Conservation (phyloP, 176 grass and related monocot genomes). For the Aegilops tauschii region DNA sequence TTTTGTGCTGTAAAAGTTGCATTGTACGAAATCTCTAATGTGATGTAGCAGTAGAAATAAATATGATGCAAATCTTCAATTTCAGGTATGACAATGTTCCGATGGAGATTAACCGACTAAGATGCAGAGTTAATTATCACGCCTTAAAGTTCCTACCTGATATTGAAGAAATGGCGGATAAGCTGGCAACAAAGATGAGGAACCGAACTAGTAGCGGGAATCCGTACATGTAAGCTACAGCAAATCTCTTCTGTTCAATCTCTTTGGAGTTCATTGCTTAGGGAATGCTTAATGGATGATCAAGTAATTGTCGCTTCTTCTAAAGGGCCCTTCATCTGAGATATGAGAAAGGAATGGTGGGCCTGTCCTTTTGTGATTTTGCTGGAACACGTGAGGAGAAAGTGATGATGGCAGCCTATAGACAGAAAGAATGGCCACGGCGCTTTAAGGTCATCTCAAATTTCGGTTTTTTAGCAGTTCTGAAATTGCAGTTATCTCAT, state of each 20-base stretch:
- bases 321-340: slow-evolving; percentile 82
- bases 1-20: not conserved
- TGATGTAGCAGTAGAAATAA: not conserved
- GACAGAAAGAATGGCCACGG: slow-evolving; percentile 95
- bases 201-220: slow-evolving; percentile 59
- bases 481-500: not conserved
- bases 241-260: not conserved
- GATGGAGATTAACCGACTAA: slow-evolving; percentile 69
- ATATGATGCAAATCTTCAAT: not conserved
- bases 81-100: slow-evolving; percentile 86
- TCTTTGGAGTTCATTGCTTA: slow-evolving; percentile 12
- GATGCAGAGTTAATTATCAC: slow-evolving; percentile 83
- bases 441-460: slow-evolving; percentile 67
- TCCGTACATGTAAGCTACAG: slow-evolving; percentile 68
- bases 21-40: not conserved
- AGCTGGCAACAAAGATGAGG: slow-evolving; percentile 66
- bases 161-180: slow-evolving; percentile 86
- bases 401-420: slow-evolving; percentile 84
- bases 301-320: slow-evolving; percentile 1
- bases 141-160: slow-evolving; percentile 75
- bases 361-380: slow-evolving; percentile 85
- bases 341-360: slow-evolving; percentile 89
- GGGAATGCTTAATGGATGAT: not conserved
- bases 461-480: not conserved
- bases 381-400: slow-evolving; percentile 74